Evolutionary conservation across 1,284 basidiomycete species (phyloP), one percentile per base, ranked within the genome.

Genomic region (Ceraceosorus bombacis): DNA sequence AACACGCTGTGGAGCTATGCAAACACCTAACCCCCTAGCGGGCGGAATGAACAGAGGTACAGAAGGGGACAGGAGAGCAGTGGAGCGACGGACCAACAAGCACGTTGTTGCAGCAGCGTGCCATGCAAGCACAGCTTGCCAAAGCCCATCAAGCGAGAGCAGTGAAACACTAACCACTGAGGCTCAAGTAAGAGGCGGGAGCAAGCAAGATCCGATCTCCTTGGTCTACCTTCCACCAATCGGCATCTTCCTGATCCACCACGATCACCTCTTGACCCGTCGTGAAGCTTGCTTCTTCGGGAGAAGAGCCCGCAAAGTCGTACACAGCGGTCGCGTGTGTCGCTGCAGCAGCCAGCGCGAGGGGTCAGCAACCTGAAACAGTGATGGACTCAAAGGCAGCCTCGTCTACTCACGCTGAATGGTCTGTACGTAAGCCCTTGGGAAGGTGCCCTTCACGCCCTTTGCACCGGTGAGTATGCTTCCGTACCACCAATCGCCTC

Each of bases 401-500:
- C 41, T 41, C 27, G 27, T 27, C 27, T 27, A 69, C 64, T 67
- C 58, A 65, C 67, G 60, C 8, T 67, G 60, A 8, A 76, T 67
- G 7, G 56, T 38, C 27, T 52, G 53, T 6, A 76, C 67, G 73
- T 96, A 98, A 1, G 86, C 86, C 74, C 86, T 86, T 0, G 95
- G 95, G 84, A 97, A 90, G 80, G 92, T 86, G 1, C 94, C 94
- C 52, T 85, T 83, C 72, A 83, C 85, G 13, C 86, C 85, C 49
- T 55, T 52, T 0, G 39, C 53, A 17, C 82, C 84, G 51, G 81
- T 83, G 15, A 86, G 79, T 8, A 85, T 76, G n/a, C 82, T 87
- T 48, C 91, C 94, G 77, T 89, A 90, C 88, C 91, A 93, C 94
- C 95, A 98, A 10, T 81, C 79, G 50, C 79, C 79, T 15, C 56